phyloP scores from a whole-genome alignment of 2,329 filamentous ascomycete genomes.

The Diplodia mutila region DNA sequence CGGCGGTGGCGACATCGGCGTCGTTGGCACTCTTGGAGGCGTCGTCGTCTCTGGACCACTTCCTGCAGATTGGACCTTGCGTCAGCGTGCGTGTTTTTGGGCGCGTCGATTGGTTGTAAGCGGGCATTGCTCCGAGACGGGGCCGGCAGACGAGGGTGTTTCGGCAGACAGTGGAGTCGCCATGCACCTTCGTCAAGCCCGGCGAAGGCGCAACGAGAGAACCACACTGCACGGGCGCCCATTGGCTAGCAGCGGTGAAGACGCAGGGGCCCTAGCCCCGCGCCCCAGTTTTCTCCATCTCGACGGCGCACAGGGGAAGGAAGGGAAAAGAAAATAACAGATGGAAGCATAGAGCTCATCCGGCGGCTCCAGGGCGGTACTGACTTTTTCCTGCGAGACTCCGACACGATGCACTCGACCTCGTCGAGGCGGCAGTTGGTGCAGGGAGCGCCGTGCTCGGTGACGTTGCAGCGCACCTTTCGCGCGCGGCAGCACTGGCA shows the following conservation, averaged over 20 bases:
- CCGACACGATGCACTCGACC: slow-evolving; percentile 68
- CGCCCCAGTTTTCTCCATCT: slow-evolving; percentile 14
- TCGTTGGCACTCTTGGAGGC: slow-evolving; percentile 30
- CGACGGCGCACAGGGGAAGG: slow-evolving; percentile 18
- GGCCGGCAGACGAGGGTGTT: not conserved
- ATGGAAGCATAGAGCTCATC: not conserved
- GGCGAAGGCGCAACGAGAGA: not conserved
- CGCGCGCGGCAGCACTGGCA: slow-evolving; percentile 86
- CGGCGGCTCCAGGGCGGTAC: slow-evolving; percentile 41
- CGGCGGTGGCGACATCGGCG: slow-evolving; percentile 25
- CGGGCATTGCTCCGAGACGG: slow-evolving; percentile 14
- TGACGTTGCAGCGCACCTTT: slow-evolving; percentile 93
- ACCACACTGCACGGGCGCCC: slow-evolving; percentile 8
- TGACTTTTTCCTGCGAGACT: slow-evolving; percentile 86
- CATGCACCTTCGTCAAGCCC: not conserved
- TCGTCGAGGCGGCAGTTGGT: slow-evolving; percentile 84
- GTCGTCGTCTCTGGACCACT: slow-evolving; percentile 50
- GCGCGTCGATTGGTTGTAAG: slow-evolving; percentile 7
- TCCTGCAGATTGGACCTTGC: slow-evolving; percentile 34
- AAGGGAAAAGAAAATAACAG: slow-evolving; percentile 3
- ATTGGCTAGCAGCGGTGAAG: slow-evolving; percentile 19
- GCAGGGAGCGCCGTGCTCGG: slow-evolving; percentile 81
- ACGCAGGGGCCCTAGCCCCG: slow-evolving; percentile 5
- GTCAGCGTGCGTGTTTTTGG: slow-evolving; percentile 20
- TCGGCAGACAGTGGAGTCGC: slow-evolving; percentile 13